Evolutionary conservation across 495 filamentous ascomycete genomes (phyloP), one percentile per base, ranked within the genome.

Genomic region (Trichocladium uniseriatum): DNA sequence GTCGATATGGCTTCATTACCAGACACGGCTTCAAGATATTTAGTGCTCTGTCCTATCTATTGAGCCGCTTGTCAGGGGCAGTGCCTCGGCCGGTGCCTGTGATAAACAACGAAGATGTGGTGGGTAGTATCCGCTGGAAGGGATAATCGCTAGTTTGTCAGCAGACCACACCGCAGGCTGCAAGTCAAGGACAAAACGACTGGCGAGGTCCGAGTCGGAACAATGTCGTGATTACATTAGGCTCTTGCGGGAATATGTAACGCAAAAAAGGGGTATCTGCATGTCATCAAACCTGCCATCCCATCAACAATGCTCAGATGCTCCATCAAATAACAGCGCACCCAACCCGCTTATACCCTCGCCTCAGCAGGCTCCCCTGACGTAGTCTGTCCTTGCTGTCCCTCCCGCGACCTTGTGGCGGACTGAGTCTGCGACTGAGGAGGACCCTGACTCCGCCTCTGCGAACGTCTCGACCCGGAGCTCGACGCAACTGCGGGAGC

Each of bases 191-290:
- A 27, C 24, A 27, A 8, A 27, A 27, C n/a, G 24, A 27, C 24
- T 27, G 4, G 24, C 4, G 24, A 27, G 24, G 8, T 27, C 24
- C 24, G 8, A 44, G 4, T 34, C 5, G 18, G n/a, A 24, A 36
- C 11, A 19, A 3, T 8, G 43, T 24, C 43, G 43, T 45, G 18
- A 35, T 45, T 35, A 45, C 43, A 45, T 45, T 45, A 35, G 20
- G 18, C 1, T 13, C 22, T 20, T 16, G 13, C 5, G 31, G 35
- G 9, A 18, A 18, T 3, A 8, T 19, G 35, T 2, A 2, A 5
- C 31, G 31, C 2, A 14, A 2, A 16, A 16, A 27, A 27, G 8
- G 24, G 24, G 24, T 27, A 27, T 27, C 3, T 27, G 24, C 24
- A 27, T 4, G 8, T 4, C 24, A 8, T 8, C 24, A 3, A 8